phyloP scores from a whole-genome alignment of 140 eudicot genomes.

The Eryngium alpinum region DNA sequence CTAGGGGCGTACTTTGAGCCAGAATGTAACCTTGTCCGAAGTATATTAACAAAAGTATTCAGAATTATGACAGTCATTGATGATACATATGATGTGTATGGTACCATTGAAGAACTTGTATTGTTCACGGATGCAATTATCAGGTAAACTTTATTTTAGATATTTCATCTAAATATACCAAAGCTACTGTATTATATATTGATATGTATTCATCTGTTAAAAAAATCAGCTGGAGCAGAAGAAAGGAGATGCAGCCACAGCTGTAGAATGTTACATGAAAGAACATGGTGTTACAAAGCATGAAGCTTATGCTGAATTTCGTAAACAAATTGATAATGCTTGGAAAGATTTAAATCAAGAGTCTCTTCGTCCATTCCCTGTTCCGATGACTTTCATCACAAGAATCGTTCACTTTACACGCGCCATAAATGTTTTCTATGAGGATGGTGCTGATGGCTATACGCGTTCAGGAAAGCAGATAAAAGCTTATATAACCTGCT shows the following conservation, averaged over 20 bases:
- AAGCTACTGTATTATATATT: too few species aligned
- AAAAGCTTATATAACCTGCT: too few species aligned
- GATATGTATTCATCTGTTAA: too few species aligned
- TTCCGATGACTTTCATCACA: too few species aligned
- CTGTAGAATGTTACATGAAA: conserved; percentile 23
- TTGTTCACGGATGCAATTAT: neutral
- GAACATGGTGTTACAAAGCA: conserved; percentile 17
- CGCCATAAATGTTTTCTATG: too few species aligned
- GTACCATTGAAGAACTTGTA: neutral
- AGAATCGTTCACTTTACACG: too few species aligned
- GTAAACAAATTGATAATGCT: conserved; percentile 28
- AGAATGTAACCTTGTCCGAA: neutral
- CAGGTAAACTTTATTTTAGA: too few species aligned
- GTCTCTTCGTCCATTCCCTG: too few species aligned
- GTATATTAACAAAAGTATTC: neutral
- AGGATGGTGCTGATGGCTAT: too few species aligned
- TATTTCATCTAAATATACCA: too few species aligned
- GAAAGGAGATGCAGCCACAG: conserved; percentile 29
- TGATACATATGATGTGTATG: neutral
- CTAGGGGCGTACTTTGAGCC: neutral
- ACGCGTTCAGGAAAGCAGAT: too few species aligned
- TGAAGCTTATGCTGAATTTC: conserved; percentile 20
- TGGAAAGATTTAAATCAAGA: conserved; percentile 33
- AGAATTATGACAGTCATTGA: neutral
- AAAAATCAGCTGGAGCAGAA: conserved; percentile 23